A percentile compares a stretch with the other conserved stretches of the same genome.
Evolutionary conservation across 148 eudicot species (phyloP).

Genomic region (Vaccinium vitisidaea): DNA sequence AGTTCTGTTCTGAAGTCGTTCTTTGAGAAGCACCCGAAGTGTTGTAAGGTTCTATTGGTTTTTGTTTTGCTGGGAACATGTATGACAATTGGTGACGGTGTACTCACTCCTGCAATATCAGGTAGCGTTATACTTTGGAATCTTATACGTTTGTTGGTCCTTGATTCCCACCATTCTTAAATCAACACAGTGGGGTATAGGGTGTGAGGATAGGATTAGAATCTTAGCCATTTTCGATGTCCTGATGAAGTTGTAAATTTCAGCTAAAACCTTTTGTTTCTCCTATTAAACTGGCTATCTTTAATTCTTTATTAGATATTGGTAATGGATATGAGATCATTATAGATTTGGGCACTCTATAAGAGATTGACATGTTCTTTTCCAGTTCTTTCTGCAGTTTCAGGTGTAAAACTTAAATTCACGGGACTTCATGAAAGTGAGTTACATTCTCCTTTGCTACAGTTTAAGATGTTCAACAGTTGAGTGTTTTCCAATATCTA

Average conservation of each 20-base stretch:
- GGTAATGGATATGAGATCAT: not conserved
- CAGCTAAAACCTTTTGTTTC: not conserved
- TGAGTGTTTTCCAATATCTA: not conserved
- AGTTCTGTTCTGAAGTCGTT: slow-evolving; percentile 42
- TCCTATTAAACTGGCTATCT: not conserved
- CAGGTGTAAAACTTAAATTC: slow-evolving; percentile 48
- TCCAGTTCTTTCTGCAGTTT: slow-evolving; percentile 66
- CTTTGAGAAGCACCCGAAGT: slow-evolving; percentile 47
- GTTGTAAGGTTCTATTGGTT: slow-evolving; percentile 48
- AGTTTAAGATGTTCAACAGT: not conserved
- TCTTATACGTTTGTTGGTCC: not conserved
- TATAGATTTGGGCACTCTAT: not conserved
- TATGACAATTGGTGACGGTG: slow-evolving; percentile 66
- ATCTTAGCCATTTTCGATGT: not conserved
- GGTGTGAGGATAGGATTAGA: not conserved
- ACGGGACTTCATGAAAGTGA: slow-evolving; percentile 60
- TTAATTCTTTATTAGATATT: not conserved
- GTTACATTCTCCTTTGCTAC: slow-evolving; percentile 18
- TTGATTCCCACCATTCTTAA: not conserved
- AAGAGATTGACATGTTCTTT: slow-evolving; percentile 2
- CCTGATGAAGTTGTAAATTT: not conserved
- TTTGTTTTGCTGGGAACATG: slow-evolving; percentile 66
- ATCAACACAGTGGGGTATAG: not conserved
- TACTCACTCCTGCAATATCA: slow-evolving; percentile 71
- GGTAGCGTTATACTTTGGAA: slow-evolving; percentile 28